phyloP scores from a whole-genome alignment of 306 rosid species.

The Cicer cuneatum region DNA sequence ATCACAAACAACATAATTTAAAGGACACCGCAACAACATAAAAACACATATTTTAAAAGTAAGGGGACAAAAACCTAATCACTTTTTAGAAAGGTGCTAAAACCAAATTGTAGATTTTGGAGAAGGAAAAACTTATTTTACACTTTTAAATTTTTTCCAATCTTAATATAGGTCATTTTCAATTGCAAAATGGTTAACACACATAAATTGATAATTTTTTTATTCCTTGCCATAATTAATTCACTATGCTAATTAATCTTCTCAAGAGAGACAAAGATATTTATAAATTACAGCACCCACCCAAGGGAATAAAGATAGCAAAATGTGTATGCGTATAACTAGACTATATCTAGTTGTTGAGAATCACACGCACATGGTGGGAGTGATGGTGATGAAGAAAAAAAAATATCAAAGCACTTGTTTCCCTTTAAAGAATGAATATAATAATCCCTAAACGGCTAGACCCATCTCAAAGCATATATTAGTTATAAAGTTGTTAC shows the following conservation, averaged over 20 bases:
- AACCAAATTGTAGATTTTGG: too few species aligned
- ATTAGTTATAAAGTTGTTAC: slow-evolving; percentile 27
- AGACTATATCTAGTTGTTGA: slow-evolving; percentile 15
- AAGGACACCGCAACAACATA: not conserved
- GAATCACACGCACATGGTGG: slow-evolving; percentile 36
- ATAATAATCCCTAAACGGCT: slow-evolving; percentile 26
- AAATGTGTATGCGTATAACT: slow-evolving; percentile 15
- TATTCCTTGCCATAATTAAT: slow-evolving; percentile 13
- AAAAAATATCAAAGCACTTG: not conserved
- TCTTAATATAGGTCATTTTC: slow-evolving; percentile 9
- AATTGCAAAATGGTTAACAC: not conserved
- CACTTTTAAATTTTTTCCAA: not conserved
- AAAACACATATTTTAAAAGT: not conserved
- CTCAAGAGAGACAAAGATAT: slow-evolving; percentile 20
- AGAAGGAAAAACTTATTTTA: too few species aligned
- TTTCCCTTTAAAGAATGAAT: slow-evolving; percentile 5
- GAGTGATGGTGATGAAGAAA: not conserved
- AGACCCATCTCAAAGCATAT: slow-evolving; percentile 30
- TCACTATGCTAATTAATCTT: not conserved
- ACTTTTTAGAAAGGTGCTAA: too few species aligned
- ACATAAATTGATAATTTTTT: not conserved
- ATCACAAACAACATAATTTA: not conserved
- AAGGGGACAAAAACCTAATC: not conserved
- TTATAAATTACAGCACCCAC: slow-evolving; percentile 21
- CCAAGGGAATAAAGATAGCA: slow-evolving; percentile 35